phyloP scores from a whole-genome alignment of 352 stramenopile species.

The Phytophthora boehmeriae region DNA sequence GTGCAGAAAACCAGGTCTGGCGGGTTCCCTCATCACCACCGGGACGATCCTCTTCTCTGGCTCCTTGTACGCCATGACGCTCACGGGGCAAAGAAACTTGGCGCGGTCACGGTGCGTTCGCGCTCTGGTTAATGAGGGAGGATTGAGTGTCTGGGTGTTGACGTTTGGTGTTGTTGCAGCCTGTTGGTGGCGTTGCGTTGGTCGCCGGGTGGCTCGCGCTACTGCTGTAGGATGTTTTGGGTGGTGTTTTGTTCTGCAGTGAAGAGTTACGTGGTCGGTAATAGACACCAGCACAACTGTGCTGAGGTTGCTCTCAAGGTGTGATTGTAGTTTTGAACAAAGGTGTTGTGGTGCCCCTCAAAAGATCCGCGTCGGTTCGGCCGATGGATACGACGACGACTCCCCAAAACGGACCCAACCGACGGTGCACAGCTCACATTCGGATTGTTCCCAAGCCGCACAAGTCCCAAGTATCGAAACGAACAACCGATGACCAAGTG shows the following conservation, averaged over 20 bases:
- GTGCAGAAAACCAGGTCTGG: conserved; percentile 59
- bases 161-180: conserved; percentile 37
- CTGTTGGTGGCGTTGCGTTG: conserved; percentile 68
- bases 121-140: background rate
- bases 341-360: background rate
- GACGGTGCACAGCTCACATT: conserved; percentile 29
- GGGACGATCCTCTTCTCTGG: conserved; percentile 81
- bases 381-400: background rate
- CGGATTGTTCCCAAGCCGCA: conserved; percentile 14
- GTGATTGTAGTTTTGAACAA: background rate
- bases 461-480: conserved; percentile 5
- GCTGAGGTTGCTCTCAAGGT: too few relatives aligned
- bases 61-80: conserved; percentile 78
- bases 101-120: conserved; percentile 69
- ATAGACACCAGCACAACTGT: conserved; percentile 5
- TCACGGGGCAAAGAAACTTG: conserved; percentile 79
- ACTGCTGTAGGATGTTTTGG: conserved; percentile 45
- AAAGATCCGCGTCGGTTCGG: background rate
- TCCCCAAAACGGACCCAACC: background rate
- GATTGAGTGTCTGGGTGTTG: background rate
- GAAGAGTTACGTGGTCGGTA: background rate
- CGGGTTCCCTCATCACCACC: conserved; percentile 59
- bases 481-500: conserved; percentile 27
- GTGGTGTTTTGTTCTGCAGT: background rate
- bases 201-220: conserved; percentile 78